A percentile compares a stretch with the other conserved stretches of the same genome.
phyloP scores from a whole-genome alignment of 139 green algal species.

The Ettlia oleoabundans region DNA sequence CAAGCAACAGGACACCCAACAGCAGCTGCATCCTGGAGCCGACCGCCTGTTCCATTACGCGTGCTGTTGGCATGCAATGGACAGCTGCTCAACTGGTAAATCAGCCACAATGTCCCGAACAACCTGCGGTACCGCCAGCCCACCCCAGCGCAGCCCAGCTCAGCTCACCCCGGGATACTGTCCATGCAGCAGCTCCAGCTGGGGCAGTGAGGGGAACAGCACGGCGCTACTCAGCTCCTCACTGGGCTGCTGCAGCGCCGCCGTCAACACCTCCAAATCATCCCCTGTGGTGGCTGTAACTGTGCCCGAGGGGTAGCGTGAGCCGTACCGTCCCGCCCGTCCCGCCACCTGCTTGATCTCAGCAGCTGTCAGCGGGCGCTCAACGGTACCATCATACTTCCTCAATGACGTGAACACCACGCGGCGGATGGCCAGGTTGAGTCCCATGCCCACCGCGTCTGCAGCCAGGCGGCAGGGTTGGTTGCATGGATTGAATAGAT shows the following conservation, averaged over 20 bases:
- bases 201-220: conserved; percentile 55
- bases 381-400: conserved; percentile 78
- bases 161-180: conserved; percentile 19
- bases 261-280: conserved; percentile 42
- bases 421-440: conserved; percentile 94
- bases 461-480: not conserved
- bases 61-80: no score
- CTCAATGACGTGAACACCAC: conserved; percentile 83
- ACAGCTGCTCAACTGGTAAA: no score
- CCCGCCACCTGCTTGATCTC: conserved; percentile 70
- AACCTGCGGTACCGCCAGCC: no score
- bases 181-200: conserved; percentile 61
- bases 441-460: conserved; percentile 86
- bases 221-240: conserved; percentile 11
- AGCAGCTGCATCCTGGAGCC: no score
- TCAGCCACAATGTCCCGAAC: no score
- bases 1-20: no score
- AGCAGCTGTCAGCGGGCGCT: conserved; percentile 33
- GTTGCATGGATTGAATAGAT: no score
- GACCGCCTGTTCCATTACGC: no score
- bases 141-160: no score
- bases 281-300: conserved; percentile 13
- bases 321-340: conserved; percentile 19
- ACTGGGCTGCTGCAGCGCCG: not conserved
- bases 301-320: conserved; percentile 12